Base-by-base conservation (phyloP, 2,329 filamentous ascomycete genomes). In the Trichoderma citrinoviride region DNA sequence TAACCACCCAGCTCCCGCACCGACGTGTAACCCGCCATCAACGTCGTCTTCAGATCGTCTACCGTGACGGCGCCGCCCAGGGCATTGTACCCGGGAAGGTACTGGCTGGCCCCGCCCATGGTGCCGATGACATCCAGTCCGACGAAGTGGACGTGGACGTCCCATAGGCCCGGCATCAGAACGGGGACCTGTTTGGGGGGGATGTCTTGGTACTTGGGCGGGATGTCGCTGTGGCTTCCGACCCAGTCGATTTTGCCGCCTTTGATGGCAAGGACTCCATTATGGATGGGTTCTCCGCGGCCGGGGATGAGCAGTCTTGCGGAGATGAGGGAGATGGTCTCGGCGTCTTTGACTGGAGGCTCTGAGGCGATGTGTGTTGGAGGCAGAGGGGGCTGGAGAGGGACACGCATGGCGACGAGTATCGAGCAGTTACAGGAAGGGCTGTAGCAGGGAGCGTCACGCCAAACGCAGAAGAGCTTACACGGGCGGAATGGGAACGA, bases 131-230 rank as follows among this genome's bases (percentile, higher is more conserved):
- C 61, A 21, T 66, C 65, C 19, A 72, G 64, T n/a, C 79, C 82
- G 5, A 76, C 67, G 66, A 80, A 82, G 69, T 85, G 83, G 0
- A 78, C 76, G 70, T 84, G 82, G 66, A 77, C 80, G 65, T 85
- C 83, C 82, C 82, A 85, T 23, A 85, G 76, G 2, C 83, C 82
- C 0, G 82, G 82, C 73, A 85, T 79, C 8, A 82, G 69, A 10
- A 80, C 77, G 0, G 77, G 76, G 15, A 83, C 78, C 69, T 77
- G 78, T 8, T 71, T 69, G 2, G 66, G 52, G 0, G 74, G 74
- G 5, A 79, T 46, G 15, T 69, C 53, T 43, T 68, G 56, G 25
- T 73, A 68, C 1, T 71, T 41, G 54, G 50, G 23, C 1, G 68
- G 67, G 1, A 64, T 54, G 19, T 64, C 37, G 25, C 23, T 12